These are phyloP conservation scores for Pleurotus djamor DNA, from an alignment of 768 basidiomycete species.

Conservation along the genomic window DNA sequence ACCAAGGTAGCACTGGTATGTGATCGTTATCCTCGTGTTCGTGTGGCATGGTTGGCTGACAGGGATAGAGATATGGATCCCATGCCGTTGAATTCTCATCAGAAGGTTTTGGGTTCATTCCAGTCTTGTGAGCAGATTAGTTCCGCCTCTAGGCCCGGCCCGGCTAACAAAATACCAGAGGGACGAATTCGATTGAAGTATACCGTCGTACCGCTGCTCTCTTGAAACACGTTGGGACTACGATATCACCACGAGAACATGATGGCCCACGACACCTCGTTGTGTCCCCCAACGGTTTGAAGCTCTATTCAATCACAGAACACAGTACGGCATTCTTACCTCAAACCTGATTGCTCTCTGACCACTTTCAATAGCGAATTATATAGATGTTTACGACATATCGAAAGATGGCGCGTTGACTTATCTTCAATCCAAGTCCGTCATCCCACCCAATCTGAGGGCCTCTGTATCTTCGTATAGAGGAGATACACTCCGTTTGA, in stretches of 20 bases:
- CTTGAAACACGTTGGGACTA: slow-evolving; percentile 32
- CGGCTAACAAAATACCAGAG: slow-evolving; percentile 12
- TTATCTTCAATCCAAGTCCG: slow-evolving; percentile 18
- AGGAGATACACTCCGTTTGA: slow-evolving; percentile 44
- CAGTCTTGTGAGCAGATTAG: slow-evolving; percentile 30
- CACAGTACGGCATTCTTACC: slow-evolving; percentile 32
- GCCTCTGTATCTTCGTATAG: slow-evolving; percentile 23
- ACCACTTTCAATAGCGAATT: slow-evolving; percentile 31
- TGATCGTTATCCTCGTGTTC: neutral
- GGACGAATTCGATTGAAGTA: slow-evolving; percentile 45
- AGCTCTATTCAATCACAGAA: slow-evolving; percentile 52
- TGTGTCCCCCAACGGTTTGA: slow-evolving; percentile 47
- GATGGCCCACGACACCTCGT: slow-evolving; percentile 55
- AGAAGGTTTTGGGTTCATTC: slow-evolving; percentile 39
- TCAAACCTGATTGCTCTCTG: neutral
- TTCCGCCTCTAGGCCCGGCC: neutral
- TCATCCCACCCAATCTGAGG: slow-evolving; percentile 18
- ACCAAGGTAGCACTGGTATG: slow-evolving; percentile 45
- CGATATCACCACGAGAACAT: slow-evolving; percentile 35
- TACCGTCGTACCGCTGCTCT: slow-evolving; percentile 23
- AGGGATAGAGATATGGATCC: slow-evolving; percentile 43
- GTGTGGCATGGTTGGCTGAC: neutral
- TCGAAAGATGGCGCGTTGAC: slow-evolving; percentile 11
- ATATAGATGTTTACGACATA: slow-evolving; percentile 42
- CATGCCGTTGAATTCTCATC: slow-evolving; percentile 48